Base-by-base conservation (phyloP, 768 basidiomycete species). In the Agrocybe praecox region DNA sequence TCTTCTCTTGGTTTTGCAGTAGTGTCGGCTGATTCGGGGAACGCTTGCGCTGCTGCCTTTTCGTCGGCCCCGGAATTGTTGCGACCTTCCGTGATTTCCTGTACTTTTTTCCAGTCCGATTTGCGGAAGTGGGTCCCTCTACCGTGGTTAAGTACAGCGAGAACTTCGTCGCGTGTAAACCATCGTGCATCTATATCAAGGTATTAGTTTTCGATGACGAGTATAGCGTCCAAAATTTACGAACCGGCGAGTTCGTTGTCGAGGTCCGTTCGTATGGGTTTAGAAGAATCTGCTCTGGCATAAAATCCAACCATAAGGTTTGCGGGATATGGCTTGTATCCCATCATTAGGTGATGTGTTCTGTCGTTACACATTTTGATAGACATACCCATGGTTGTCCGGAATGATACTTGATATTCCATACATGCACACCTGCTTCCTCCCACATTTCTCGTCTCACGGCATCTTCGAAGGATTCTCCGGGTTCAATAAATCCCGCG, bases 201-300 rank as follows among this genome's bases (percentile, higher is more conserved):
- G 18, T 15, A 12, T 43, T 26, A 32, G 36, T 49, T 14, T 32
- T 22, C 23, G n/a, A 6, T 34, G 14, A n/a, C 2, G 19, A 23
- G 18, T 24, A 45, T 26, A 44, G 18, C 11, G 44, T 61, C 42
- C 45, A 18, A 14, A 47, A 19, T 12, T 17, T n/a, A 72, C 82
- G 49, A 58, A 90, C 94, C 93, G 66, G 88, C 87, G n/a, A 99
- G 83, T 74, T 99, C 96, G 62, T 96, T 96, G 67, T 98, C 96
- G 2, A 99, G 81, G 68, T 98, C 95, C 8, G 79, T 75, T 15
- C 94, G 84, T 56, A 98, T 89, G 6, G 84, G 82, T 65, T 94
- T 79, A 4, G 82, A 77, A 1, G 87, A 76, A 75, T 88, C 91
- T 9, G 84, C 95, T 43, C 83, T 80, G 2, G 89, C 93, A 65